A percentile compares a stretch with the other conserved stretches of the same genome.
phyloP scores from a whole-genome alignment of 495 filamentous ascomycete species.

The Choiromyces venosus region DNA sequence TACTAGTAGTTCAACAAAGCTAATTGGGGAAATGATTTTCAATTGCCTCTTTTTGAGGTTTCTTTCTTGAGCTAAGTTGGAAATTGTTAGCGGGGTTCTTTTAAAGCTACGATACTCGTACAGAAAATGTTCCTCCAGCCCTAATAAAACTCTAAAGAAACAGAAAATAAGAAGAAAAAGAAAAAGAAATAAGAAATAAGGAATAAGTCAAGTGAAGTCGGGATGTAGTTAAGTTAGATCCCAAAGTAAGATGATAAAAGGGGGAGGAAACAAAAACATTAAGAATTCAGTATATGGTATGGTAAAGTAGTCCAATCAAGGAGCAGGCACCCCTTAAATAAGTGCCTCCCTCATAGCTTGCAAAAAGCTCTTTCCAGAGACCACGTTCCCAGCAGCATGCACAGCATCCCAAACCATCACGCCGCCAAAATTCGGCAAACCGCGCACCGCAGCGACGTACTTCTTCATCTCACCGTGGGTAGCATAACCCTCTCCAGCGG shows the following conservation, averaged over 20 bases:
- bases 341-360: neutral
- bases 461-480: constrained; percentile 48
- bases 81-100: neutral
- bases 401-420: constrained; percentile 71
- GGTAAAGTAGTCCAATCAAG: too few species aligned
- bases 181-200: neutral
- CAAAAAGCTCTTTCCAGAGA: constrained; percentile 45
- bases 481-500: constrained; percentile 47
- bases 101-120: neutral
- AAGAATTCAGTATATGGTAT: neutral
- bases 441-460: constrained; percentile 51
- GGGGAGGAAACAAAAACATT: neutral
- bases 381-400: constrained; percentile 48
- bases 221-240: neutral
- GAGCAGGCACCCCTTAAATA: neutral
- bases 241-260: neutral
- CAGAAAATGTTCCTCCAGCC: neutral
- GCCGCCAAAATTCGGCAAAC: constrained; percentile 57
- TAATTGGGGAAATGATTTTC: neutral
- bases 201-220: neutral
- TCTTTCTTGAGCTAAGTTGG: neutral
- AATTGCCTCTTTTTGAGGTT: neutral
- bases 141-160: neutral
- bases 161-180: neutral
- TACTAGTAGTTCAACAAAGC: too few species aligned